A percentile compares a stretch with the other conserved stretches of the same genome.
phyloP scores from a whole-genome alignment of 768 basidiomycete genomes.

The Leccinum longicurvipes region DNA sequence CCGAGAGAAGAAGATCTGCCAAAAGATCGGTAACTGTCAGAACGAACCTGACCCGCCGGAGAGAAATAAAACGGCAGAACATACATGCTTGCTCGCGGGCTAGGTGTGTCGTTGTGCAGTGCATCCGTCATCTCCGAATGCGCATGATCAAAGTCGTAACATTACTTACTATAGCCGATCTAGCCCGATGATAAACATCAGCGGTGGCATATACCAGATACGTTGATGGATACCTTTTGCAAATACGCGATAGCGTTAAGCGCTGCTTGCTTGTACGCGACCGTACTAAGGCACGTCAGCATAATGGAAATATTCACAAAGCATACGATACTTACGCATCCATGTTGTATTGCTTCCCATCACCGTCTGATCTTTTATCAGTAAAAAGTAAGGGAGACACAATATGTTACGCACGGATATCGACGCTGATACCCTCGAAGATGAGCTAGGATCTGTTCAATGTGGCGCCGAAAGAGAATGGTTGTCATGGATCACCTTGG shows the following conservation, averaged over 20 bases:
- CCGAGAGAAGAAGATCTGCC: constrained; percentile 63
- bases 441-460: constrained; percentile 43
- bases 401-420: constrained; percentile 47
- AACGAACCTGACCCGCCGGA: not conserved
- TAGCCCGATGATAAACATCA: constrained; percentile 26
- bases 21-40: not conserved
- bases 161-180: constrained; percentile 66
- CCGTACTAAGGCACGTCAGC: constrained; percentile 42
- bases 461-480: not conserved
- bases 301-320: not conserved
- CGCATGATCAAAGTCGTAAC: not conserved
- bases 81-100: constrained; percentile 76
- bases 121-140: not conserved
- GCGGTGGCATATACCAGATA: not conserved
- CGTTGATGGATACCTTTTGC: constrained; percentile 44
- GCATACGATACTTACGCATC: constrained; percentile 48
- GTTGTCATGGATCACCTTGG: constrained; percentile 42
- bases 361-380: constrained; percentile 46
- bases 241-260: constrained; percentile 74
- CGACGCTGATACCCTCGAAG: constrained; percentile 74
- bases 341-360: constrained; percentile 76
- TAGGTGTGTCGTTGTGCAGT: constrained; percentile 18
- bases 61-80: constrained; percentile 6
- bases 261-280: constrained; percentile 79
- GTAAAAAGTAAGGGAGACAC: not conserved